Evolutionary conservation across 1,139 yeast genomes (phyloP), one percentile per base, ranked within the genome.

Genomic region (Candida sanyaensis): DNA sequence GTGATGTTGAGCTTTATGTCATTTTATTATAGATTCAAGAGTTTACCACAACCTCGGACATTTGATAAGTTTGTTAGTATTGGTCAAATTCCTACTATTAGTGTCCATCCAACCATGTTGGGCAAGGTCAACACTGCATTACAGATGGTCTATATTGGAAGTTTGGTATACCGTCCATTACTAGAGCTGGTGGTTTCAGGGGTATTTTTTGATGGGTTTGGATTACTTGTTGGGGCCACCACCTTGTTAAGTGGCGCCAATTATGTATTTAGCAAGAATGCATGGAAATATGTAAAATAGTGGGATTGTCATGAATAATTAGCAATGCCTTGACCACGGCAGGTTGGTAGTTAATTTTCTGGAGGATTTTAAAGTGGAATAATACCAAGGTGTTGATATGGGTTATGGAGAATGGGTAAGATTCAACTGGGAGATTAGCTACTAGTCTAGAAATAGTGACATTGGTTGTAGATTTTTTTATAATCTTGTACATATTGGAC

Each of bases 131-230:
- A 95, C 65, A 95, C 99, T 0, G 90, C 85, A 1, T 77, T 95
- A 54, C 99, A 95, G 65, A 92, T 95, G 97, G 61, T 88, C 8
- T 92, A 92, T 58, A 78, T 95, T 43, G 97, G 96, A 0, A 73
- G 83, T 13, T 80, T 88, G 51, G 87, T 92, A 44, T 70, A 85
- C 34, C 75, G 78, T 50, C 95, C 95, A 0, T 85, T 84, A 0
- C 55, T 86, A 13, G 67, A 75, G 47, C 54, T 65, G 48, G 57
- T n/a, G 51, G 45, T 27, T 6, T 6, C 45, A 8, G 50, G 47
- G 33, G 33, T 40, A 27, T 51, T 46, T 34, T 55, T 49, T 50
- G 56, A 53, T 37, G 59, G 48, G 37, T 58, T 66, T 37, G 65
- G 58, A 23, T 50, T 49, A 9, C 37, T 86, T 4, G 96, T 91